phyloP scores from a whole-genome alignment of 179 eudicot species.

The Nepenthes alata region DNA sequence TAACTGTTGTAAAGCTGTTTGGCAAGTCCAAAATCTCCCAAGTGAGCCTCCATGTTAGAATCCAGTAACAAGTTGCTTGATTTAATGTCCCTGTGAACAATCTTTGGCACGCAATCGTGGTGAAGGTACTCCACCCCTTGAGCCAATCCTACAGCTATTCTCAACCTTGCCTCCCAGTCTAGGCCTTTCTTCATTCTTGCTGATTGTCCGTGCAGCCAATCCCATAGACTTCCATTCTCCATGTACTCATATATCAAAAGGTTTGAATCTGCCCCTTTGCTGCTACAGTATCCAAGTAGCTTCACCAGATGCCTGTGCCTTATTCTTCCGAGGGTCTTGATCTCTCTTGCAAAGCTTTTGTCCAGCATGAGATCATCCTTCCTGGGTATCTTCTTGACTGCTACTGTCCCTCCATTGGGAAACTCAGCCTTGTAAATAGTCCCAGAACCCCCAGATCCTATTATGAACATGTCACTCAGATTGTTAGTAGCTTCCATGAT shows the following conservation, averaged over 20 bases:
- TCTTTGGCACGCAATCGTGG: slow-evolving; percentile 87
- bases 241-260: slow-evolving; percentile 81
- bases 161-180: slow-evolving; percentile 71
- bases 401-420: slow-evolving; percentile 55
- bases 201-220: slow-evolving; percentile 57
- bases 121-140: slow-evolving; percentile 94
- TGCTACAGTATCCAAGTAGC: slow-evolving; percentile 70
- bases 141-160: slow-evolving; percentile 78
- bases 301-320: slow-evolving; percentile 91
- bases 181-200: slow-evolving; percentile 27
- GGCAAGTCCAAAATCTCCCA: slow-evolving; percentile 96
- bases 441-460: slow-evolving; percentile 94
- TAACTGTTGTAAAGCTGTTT: slow-evolving; percentile 40
- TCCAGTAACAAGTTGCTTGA: slow-evolving; percentile 79
- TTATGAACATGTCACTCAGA: slow-evolving; percentile 61
- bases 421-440: slow-evolving; percentile 76
- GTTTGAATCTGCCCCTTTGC: slow-evolving; percentile 43
- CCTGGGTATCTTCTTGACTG: slow-evolving; percentile 64
- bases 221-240: slow-evolving; percentile 98
- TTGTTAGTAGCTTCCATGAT: slow-evolving; percentile 88
- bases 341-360: slow-evolving; percentile 80
- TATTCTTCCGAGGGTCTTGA: slow-evolving; percentile 81
- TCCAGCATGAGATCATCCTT: slow-evolving; percentile 63
- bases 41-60: slow-evolving; percentile 80
- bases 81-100: slow-evolving; percentile 89